Conservation (phyloP, 257 asterid species). For the Salvia rosmarinus region DNA sequence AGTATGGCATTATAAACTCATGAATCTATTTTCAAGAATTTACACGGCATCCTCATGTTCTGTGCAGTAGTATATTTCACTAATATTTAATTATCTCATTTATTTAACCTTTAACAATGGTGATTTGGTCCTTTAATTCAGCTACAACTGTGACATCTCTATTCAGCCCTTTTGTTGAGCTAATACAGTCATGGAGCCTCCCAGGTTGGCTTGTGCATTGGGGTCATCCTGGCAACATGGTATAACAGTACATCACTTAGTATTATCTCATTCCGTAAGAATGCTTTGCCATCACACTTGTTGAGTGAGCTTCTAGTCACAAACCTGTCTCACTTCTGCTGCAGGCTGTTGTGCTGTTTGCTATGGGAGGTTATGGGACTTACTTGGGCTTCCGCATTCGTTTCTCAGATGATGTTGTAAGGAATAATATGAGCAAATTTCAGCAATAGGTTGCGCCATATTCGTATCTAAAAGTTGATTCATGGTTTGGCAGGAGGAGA, state of each 20-base stretch:
- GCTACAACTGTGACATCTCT: conserved; percentile 70
- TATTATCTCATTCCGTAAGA: too few species aligned
- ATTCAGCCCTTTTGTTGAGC: conserved; percentile 68
- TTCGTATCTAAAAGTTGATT: background rate
- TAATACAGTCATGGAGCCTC: conserved; percentile 69
- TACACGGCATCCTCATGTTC: background rate
- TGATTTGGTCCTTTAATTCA: conserved; percentile 42
- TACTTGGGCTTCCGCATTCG: conserved; percentile 89
- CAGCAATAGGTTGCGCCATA: background rate
- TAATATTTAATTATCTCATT: background rate
- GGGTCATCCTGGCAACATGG: conserved; percentile 99
- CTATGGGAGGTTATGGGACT: conserved; percentile 97
- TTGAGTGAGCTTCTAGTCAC: background rate
- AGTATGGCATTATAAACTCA: background rate
- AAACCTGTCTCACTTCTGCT: background rate
- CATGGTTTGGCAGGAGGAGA: conserved; percentile 65
- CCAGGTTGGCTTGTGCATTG: conserved; percentile 95
- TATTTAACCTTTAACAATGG: background rate
- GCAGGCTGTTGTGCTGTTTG: conserved; percentile 92
- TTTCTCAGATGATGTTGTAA: conserved; percentile 72
- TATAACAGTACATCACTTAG: conserved; percentile 22
- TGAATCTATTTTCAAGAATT: background rate
- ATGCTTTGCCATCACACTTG: background rate
- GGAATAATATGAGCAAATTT: background rate
- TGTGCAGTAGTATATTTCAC: background rate